Percentiles rank a stretch among this genome's conserved stretches.
Conservation (phyloP, 2,329 filamentous ascomycete genomes). For the Emergomyces africanus region DNA sequence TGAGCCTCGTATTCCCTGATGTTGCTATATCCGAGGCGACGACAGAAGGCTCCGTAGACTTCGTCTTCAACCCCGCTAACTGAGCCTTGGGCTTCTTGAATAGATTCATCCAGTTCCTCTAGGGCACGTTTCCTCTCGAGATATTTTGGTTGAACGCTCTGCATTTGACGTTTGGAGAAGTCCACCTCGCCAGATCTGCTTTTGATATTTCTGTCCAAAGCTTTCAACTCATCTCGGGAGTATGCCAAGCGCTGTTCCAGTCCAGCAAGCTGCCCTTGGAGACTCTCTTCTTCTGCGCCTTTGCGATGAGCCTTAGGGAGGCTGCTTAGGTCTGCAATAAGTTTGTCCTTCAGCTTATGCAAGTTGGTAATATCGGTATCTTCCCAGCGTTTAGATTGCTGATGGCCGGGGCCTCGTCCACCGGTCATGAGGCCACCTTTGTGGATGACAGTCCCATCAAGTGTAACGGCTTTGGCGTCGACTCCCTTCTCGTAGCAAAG, state of each 20-base stretch:
- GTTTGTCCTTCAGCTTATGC: slow-evolving; percentile 60
- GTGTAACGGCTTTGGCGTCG: slow-evolving; percentile 83
- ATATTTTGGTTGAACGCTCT: slow-evolving; percentile 66
- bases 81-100: slow-evolving; percentile 46
- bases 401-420: slow-evolving; percentile 67
- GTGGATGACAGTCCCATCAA: slow-evolving; percentile 94
- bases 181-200: slow-evolving; percentile 75
- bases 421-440: slow-evolving; percentile 96
- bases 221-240: slow-evolving; percentile 61
- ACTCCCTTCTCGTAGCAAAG: slow-evolving; percentile 76
- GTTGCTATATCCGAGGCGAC: slow-evolving; percentile 70
- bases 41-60: slow-evolving; percentile 76
- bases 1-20: slow-evolving; percentile 90
- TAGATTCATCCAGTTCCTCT: slow-evolving; percentile 45
- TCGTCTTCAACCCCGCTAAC: slow-evolving; percentile 78
- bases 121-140: slow-evolving; percentile 58
- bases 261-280: slow-evolving; percentile 67
- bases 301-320: slow-evolving; percentile 68
- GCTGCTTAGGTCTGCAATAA: slow-evolving; percentile 63
- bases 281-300: slow-evolving; percentile 62
- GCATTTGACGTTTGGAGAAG: slow-evolving; percentile 58
- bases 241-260: slow-evolving; percentile 64
- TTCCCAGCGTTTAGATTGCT: slow-evolving; percentile 70
- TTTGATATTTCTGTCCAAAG: slow-evolving; percentile 67
- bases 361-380: slow-evolving; percentile 80